Evolutionary conservation across 2,329 filamentous ascomycete genomes (phyloP), one percentile per base, ranked within the genome.

Genomic region (Ophiostoma sp.): DNA sequence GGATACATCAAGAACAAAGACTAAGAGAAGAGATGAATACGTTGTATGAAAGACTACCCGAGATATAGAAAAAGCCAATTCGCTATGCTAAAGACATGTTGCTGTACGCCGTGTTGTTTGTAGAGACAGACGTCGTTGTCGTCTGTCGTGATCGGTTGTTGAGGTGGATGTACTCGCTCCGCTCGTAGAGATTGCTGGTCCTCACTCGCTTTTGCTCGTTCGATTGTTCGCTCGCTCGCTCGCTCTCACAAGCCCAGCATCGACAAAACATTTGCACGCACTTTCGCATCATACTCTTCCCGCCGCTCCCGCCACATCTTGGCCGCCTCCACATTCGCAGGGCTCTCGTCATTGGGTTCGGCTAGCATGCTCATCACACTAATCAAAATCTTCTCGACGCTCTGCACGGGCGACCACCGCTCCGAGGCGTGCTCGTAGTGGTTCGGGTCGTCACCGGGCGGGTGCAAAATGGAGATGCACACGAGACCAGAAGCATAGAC

Each of bases 311-410:
- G 88, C 95, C 95, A 98, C 92, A 97, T 93, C 85, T 96, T 94
- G 74, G 95, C 95, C 0, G 95, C 95, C 84, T 98, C 95, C 57
- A 98, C 93, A 80, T 98, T 98, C 73, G 95, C 95, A 0, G 95
- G 95, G 76, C 92, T 96, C 87, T 98, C 95, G 80, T 98, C 95
- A 82, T 98, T 98, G 74, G 95, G 95, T 84, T 97, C 95, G 0
- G 95, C 95, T 63, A 98, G 89, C 95, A 98, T 98, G 83, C 94
- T 97, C 92, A 98, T 98, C 75, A 98, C 95, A 66, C 91, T 94
- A 73, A 98, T 94, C 77, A 98, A 86, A 78, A 98, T 98, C 86
- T 98, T 98, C 84, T 98, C 96, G 77, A 98, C 95, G 74, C 92
- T 96, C 85, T 98, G 96, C 76, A 98, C 97, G 15, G 95, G 95